Conservation (phyloP, 805 yeast genomes). For the Starmerella lactis-condensi region DNA sequence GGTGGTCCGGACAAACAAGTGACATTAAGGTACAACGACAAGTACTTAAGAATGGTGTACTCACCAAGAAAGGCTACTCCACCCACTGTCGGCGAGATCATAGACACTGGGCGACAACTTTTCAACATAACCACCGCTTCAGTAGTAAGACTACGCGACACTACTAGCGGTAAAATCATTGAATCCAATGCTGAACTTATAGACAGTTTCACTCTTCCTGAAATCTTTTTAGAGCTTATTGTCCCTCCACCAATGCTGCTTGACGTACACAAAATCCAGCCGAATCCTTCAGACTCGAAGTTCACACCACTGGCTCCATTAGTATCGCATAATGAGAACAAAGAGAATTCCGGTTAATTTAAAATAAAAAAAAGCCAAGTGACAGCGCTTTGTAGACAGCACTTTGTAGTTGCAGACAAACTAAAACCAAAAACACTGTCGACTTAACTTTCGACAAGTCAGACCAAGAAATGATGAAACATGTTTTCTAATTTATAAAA, state of each 20-base stretch:
- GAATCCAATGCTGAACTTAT: constrained; percentile 33
- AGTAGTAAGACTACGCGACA: constrained; percentile 24
- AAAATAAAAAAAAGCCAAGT: too few relatives aligned
- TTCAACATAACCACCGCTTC: constrained; percentile 35
- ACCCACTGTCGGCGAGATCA: constrained; percentile 60
- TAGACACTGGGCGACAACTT: constrained; percentile 57
- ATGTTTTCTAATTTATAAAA: too few relatives aligned
- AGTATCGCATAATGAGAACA: constrained; percentile 1
- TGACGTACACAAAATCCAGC: constrained; percentile 1
- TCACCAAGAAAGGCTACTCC: constrained; percentile 50
- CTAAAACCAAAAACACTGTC: too few relatives aligned
- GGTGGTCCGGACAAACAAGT: constrained; percentile 17
- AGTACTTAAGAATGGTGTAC: constrained; percentile 41
- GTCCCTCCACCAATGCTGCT: constrained; percentile 19
- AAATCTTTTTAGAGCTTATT: constrained; percentile 28
- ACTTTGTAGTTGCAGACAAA: too few relatives aligned
- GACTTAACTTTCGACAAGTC: too few relatives aligned
- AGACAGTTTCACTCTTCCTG: constrained; percentile 26
- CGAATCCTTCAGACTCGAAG: not conserved
- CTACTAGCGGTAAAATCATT: constrained; percentile 20
- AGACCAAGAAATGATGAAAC: too few relatives aligned
- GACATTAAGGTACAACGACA: constrained; percentile 19
- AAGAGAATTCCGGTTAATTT: too few relatives aligned
- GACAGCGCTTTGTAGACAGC: too few relatives aligned
- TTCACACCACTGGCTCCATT: constrained; percentile 14